Base-by-base conservation (phyloP, 352 stramenopile species). In the Phytophthora boehmeriae region DNA sequence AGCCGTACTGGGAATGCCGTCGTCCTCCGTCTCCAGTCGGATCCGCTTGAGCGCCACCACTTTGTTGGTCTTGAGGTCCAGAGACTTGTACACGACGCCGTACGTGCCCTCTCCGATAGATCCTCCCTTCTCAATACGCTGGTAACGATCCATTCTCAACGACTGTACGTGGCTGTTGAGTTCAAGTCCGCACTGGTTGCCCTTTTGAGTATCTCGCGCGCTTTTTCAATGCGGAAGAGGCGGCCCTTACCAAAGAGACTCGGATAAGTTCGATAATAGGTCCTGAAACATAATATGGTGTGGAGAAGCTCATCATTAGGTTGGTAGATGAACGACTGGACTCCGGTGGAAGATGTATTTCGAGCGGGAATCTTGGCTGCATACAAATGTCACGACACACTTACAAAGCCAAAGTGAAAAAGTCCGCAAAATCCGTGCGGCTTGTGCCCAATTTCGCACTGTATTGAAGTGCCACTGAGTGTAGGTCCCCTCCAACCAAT, bases 1-100 rank as follows among this genome's bases (percentile, higher is more conserved):
- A 13, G 97, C 97, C 11, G 97, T 99, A 60, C 90, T 98, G 28
- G 97, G 98, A 76, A 99, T 99, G 42, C 98, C 98, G 68, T 99
- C 98, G 76, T 99, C 97, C 85, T 99, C 97, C 10, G 98, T 97
- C 78, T 99, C 97, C 23, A 99, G 86, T 20, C 96, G 92, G 67
- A 99, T 99, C 50, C 89, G 90, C 89, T 98, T 98, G 55, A 98
- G 88, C 47, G 96, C 96, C 36, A 98, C 91, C 36, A 98, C 88
- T 48, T 97, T 69, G 42, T 91, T 86, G 6, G 86, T 98, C 61
- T 95, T 82, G 27, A 92, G 82, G 71, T 98, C 95, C 56, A 93
- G 74, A 13, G 94, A 97, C 75, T 98, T 98, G 88, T 98, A 98
- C 35, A 98, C 96, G 22, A 98, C 92, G 63, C 96, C 96, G 74